phyloP scores from a whole-genome alignment of 2,329 filamentous ascomycete genomes.

The Didymella exigua region DNA sequence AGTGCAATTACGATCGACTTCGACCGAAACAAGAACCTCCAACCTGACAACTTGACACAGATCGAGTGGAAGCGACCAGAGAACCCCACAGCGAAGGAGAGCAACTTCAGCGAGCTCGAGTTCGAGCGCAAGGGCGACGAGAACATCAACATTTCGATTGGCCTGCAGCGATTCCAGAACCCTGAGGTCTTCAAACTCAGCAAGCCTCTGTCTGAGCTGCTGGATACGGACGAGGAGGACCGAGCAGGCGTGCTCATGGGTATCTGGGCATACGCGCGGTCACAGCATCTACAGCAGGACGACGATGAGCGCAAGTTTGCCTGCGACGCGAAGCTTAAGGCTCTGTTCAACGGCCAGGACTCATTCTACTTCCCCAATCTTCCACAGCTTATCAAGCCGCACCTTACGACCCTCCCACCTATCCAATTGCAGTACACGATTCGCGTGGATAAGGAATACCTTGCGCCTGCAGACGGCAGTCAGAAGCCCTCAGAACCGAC shows the following conservation, averaged over 20 bases:
- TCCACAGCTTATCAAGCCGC: slow-evolving; percentile 76
- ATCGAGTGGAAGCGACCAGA: slow-evolving; percentile 89
- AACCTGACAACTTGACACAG: slow-evolving; percentile 65
- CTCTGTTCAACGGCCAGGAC: slow-evolving; percentile 73
- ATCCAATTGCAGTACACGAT: slow-evolving; percentile 90
- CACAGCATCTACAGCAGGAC: slow-evolving; percentile 86
- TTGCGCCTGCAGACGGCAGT: slow-evolving; percentile 67
- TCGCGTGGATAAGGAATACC: slow-evolving; percentile 72
- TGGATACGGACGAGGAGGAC: slow-evolving; percentile 86
- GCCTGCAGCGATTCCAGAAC: slow-evolving; percentile 80
- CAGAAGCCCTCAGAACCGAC: slow-evolving; percentile 72
- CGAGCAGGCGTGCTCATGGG: slow-evolving; percentile 87
- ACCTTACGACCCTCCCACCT: slow-evolving; percentile 79
- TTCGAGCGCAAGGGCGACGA: slow-evolving; percentile 93
- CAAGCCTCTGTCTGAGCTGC: slow-evolving; percentile 77
- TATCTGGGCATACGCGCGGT: slow-evolving; percentile 92
- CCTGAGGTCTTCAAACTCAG: slow-evolving; percentile 85
- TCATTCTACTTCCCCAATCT: slow-evolving; percentile 85
- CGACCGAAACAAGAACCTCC: slow-evolving; percentile 65
- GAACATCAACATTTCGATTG: slow-evolving; percentile 89
- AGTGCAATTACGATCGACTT: slow-evolving; percentile 73
- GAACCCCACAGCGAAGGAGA: slow-evolving; percentile 65
- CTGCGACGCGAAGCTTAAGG: slow-evolving; percentile 81
- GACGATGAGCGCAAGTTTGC: slow-evolving; percentile 93
- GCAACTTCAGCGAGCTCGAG: slow-evolving; percentile 87